Percentiles rank a stretch among this genome's conserved stretches.
These are phyloP conservation scores for Mucor ambiguus DNA, from an alignment of 371 early-diverging fungal genomes.

Conservation along the genomic window DNA sequence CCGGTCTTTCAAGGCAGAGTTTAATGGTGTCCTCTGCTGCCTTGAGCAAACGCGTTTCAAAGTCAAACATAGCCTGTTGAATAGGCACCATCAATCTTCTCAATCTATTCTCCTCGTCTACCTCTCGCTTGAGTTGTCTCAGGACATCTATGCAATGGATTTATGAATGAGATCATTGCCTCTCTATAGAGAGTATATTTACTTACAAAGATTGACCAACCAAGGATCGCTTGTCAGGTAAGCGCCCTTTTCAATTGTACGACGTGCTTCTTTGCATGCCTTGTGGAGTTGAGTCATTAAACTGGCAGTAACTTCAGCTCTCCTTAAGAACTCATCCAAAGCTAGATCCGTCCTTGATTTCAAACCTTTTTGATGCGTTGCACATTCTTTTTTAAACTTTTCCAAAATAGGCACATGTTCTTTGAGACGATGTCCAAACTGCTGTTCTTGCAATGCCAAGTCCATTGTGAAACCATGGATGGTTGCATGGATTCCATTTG, in stretches of 20 bases:
- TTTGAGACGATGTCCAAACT: conserved; percentile 2
- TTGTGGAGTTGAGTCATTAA: conserved; percentile 29
- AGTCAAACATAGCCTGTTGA: conserved; percentile 29
- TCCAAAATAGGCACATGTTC: conserved; percentile 26
- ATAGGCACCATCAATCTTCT: conserved; percentile 38
- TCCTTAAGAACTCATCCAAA: conserved; percentile 33
- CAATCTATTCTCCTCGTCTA: conserved; percentile 45
- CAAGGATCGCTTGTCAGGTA: conserved; percentile 37
- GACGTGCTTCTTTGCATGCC: conserved; percentile 31
- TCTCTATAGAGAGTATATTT: neutral
- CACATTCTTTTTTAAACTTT: conserved; percentile 30
- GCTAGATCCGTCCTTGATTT: conserved; percentile 24
- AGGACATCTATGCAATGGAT: conserved; percentile 42
- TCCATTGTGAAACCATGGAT: conserved; percentile 12
- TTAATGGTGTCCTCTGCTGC: conserved; percentile 26
- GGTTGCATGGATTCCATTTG: conserved; percentile 5
- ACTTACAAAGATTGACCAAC: conserved; percentile 42
- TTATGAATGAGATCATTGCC: neutral
- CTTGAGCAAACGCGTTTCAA: conserved; percentile 27
- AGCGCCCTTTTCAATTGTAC: conserved; percentile 11
- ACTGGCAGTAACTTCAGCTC: conserved; percentile 36
- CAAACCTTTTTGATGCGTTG: conserved; percentile 27
- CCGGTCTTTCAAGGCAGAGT: conserved; percentile 24
- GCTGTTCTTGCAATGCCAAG: conserved; percentile 13
- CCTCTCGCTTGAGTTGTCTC: conserved; percentile 41